Conservation (phyloP, 331 rosid genomes). For the Prunus yedoensis region DNA sequence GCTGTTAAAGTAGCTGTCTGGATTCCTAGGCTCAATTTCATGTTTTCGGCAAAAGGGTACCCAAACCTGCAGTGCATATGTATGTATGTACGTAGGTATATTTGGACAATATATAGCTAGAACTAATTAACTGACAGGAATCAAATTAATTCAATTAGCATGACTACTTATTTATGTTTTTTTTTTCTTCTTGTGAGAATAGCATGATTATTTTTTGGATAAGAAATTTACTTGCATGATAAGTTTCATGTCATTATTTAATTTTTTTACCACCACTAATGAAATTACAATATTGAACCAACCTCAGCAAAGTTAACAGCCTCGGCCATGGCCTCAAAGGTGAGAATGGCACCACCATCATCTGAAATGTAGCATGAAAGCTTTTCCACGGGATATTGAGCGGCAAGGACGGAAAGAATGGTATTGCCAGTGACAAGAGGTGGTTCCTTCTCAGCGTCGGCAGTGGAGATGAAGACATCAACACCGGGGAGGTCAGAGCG, state of each 20-base stretch:
- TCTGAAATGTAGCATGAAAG: slow-evolving; percentile 65
- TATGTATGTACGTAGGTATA: not conserved
- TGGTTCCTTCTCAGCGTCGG: slow-evolving; percentile 75
- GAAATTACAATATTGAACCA: too few species aligned
- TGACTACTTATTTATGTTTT: too few species aligned
- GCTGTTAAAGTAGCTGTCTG: slow-evolving; percentile 66
- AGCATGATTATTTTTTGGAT: too few species aligned
- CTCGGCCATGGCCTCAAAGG: slow-evolving; percentile 87
- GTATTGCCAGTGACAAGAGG: slow-evolving; percentile 86
- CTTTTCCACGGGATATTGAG: slow-evolving; percentile 66
- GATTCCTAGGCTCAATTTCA: slow-evolving; percentile 71
- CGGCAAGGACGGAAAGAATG: slow-evolving; percentile 64
- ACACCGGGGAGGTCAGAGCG: slow-evolving; percentile 78
- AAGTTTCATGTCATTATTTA: too few species aligned
- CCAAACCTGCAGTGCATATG: slow-evolving; percentile 51
- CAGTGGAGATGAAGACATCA: slow-evolving; percentile 72
- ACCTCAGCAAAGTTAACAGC: slow-evolving; percentile 79
- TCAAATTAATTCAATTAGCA: too few species aligned
- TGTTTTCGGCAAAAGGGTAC: slow-evolving; percentile 82
- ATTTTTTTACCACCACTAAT: too few species aligned
- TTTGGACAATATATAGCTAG: not conserved
- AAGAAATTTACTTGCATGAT: too few species aligned
- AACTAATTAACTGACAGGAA: too few species aligned
- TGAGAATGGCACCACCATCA: slow-evolving; percentile 83
- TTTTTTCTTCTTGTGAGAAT: too few species aligned